These are phyloP conservation scores for Talaromyces marneffei DNA, from an alignment of 2,329 filamentous ascomycete species.

Conservation along the genomic window DNA sequence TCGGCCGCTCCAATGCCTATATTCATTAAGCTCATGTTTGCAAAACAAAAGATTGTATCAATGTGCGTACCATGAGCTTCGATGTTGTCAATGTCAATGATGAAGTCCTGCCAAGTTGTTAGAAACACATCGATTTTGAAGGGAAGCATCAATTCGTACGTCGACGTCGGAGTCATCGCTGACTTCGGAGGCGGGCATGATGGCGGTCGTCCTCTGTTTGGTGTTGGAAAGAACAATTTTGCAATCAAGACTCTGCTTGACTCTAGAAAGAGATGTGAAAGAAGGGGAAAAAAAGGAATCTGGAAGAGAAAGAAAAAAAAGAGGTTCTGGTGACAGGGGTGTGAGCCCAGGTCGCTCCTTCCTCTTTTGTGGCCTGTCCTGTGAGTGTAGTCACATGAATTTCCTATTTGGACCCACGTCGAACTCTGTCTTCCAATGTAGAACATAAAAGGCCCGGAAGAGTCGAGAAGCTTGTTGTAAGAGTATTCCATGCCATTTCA, in stretches of 20 bases:
- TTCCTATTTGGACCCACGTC: not conserved
- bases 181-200: conserved; percentile 49
- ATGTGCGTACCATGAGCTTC: conserved; percentile 53
- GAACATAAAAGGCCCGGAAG: no score
- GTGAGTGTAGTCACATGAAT: conserved; percentile 4
- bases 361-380: not conserved
- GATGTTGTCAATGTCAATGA: conserved; percentile 61
- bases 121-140: not conserved
- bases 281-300: not conserved
- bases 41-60: not conserved
- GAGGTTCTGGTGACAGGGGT: not conserved
- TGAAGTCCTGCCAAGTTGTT: conserved; percentile 45
- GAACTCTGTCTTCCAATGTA: no score
- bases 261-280: not conserved
- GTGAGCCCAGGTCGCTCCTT: not conserved
- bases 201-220: not conserved
- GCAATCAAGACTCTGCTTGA: not conserved
- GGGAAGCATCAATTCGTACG: conserved; percentile 26
- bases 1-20: conserved; percentile 59
- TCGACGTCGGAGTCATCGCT: conserved; percentile 51
- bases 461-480: not conserved
- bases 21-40: not conserved
- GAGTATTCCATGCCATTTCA: not conserved
- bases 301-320: not conserved
- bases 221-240: not conserved